phyloP scores from a whole-genome alignment of 495 filamentous ascomycete species.

The Halenospora varia region DNA sequence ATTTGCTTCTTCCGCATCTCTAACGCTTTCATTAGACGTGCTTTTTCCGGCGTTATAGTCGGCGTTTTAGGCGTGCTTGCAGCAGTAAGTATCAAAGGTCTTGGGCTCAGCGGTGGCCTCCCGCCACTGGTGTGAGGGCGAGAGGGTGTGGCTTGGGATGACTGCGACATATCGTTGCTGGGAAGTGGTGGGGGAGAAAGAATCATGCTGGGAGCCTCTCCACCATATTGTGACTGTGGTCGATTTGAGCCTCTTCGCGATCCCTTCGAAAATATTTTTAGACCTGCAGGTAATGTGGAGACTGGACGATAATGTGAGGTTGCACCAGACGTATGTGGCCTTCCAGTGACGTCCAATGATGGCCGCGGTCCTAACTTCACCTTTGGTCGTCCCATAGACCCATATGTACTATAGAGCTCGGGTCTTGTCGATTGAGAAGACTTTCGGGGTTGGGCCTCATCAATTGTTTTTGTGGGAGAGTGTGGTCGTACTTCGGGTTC shows the following conservation, averaged over 20 bases:
- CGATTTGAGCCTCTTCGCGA: conserved; percentile 41
- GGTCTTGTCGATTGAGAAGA: conserved; percentile 59
- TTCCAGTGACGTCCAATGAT: conserved; percentile 61
- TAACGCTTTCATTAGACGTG: conserved; percentile 88
- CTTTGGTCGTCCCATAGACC: conserved; percentile 58
- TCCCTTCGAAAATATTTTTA: conserved; percentile 43
- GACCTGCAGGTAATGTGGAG: conserved; percentile 59
- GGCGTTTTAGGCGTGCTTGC: conserved; percentile 46
- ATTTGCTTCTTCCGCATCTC: conserved; percentile 79
- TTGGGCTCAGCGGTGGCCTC: conserved; percentile 46
- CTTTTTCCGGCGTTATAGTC: conserved; percentile 82
- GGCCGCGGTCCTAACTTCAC: conserved; percentile 83
- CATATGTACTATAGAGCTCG: conserved; percentile 58
- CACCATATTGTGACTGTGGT: conserved; percentile 27
- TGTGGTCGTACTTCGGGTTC: conserved; percentile 4
- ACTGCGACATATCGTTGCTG: conserved; percentile 2
- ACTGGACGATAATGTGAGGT: conserved; percentile 58
- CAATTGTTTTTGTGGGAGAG: conserved; percentile 19
- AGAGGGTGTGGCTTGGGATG: not conserved
- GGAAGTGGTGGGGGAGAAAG: conserved; percentile 42
- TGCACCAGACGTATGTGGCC: conserved; percentile 55
- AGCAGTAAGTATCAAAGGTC: conserved; percentile 28
- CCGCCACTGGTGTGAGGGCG: conserved; percentile 33
- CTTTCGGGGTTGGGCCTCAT: conserved; percentile 17
- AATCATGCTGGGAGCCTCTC: conserved; percentile 30